phyloP scores from a whole-genome alignment of 2,329 filamentous ascomycete genomes.

The Geoglossum cookeanum region DNA sequence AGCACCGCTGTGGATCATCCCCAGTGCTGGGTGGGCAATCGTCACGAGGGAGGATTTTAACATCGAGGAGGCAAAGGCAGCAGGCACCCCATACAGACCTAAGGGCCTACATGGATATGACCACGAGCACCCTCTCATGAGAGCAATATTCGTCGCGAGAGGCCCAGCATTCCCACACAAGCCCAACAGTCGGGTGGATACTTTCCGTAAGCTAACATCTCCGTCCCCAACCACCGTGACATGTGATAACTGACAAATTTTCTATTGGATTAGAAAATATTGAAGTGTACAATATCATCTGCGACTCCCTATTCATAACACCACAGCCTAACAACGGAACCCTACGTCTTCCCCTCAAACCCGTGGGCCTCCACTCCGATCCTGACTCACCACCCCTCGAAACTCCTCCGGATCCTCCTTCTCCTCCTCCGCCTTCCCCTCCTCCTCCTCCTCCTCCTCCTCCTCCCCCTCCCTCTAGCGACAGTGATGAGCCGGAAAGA shows the following conservation, averaged over 20 bases:
- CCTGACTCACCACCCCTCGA: slow-evolving; percentile 20
- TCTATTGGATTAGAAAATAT: slow-evolving; percentile 49
- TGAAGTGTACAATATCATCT: slow-evolving; percentile 87
- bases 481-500: neutral
- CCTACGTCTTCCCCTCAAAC: slow-evolving; percentile 48
- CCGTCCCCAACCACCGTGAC: neutral
- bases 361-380: slow-evolving; percentile 40
- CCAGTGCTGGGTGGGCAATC: slow-evolving; percentile 82
- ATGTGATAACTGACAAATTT: slow-evolving; percentile 5
- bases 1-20: slow-evolving; percentile 85
- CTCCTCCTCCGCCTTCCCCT: neutral
- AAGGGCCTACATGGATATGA: slow-evolving; percentile 87
- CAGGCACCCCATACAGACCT: slow-evolving; percentile 53
- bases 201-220: slow-evolving; percentile 52
- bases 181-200: slow-evolving; percentile 58
- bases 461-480: neutral
- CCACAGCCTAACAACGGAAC: slow-evolving; percentile 79
- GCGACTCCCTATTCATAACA: slow-evolving; percentile 59
- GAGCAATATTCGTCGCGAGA: slow-evolving; percentile 81
- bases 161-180: slow-evolving; percentile 82
- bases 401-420: neutral
- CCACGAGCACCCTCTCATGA: slow-evolving; percentile 84
- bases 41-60: slow-evolving; percentile 66
- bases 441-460: neutral
- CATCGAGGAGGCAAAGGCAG: slow-evolving; percentile 43